Conservation (phyloP, 2,329 filamentous ascomycete genomes). For the Graphium sp. region DNA sequence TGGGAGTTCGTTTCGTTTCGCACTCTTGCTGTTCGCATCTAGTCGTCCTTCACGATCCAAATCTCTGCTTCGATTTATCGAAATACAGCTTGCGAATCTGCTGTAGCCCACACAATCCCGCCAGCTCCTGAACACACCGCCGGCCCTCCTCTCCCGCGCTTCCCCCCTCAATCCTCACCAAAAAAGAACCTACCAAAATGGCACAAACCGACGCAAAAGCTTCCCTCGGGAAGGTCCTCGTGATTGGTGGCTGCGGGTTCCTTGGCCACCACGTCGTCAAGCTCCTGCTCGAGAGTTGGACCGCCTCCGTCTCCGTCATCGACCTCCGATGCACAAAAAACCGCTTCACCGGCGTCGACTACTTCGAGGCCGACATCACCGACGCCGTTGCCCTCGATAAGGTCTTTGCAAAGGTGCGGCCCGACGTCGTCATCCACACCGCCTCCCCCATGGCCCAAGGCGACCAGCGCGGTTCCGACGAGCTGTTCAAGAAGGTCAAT, state of each 20-base stretch:
- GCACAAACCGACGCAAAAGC: constrained; percentile 16
- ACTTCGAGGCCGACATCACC: constrained; percentile 67
- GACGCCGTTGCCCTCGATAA: constrained; percentile 40
- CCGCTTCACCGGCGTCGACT: constrained; percentile 39
- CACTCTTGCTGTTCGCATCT: no score
- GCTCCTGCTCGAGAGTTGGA: constrained; percentile 41
- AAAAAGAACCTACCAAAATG: constrained; percentile 5
- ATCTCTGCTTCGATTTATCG: no score
- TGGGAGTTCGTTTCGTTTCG: no score
- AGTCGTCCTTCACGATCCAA: no score
- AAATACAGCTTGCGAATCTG: no score
- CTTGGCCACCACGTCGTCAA: constrained; percentile 70
- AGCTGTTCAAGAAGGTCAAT: constrained; percentile 66
- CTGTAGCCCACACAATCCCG: background rate
- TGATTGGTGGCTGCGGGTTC: constrained; percentile 74
- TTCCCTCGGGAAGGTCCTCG: constrained; percentile 51
- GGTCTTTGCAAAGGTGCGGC: constrained; percentile 49
- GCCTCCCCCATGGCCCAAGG: constrained; percentile 52
- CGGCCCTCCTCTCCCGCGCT: background rate
- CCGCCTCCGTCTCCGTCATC: constrained; percentile 45
- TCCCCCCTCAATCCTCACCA: constrained; percentile 5
- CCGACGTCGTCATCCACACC: constrained; percentile 81
- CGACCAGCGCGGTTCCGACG: constrained; percentile 32
- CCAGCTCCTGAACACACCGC: background rate
- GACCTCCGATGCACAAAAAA: constrained; percentile 59